Evolutionary conservation across 2,329 filamentous ascomycete genomes (phyloP).

Genomic region (Rhynchosporium graminicola): DNA sequence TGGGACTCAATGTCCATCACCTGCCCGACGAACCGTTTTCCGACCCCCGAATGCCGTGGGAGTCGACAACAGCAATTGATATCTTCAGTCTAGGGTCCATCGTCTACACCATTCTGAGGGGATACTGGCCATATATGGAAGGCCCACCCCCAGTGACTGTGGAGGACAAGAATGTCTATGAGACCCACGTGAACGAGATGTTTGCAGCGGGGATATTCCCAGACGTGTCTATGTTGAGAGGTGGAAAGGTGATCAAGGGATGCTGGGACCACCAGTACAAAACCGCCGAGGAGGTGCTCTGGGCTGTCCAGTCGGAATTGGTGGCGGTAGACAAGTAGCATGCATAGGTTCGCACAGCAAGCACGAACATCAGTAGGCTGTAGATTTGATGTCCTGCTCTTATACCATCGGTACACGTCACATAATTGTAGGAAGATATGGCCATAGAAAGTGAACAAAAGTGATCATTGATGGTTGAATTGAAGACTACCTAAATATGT

Average conservation of each 20-base stretch:
- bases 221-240: constrained; percentile 7
- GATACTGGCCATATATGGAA: constrained; percentile 18
- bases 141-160: constrained; percentile 2
- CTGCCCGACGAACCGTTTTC: constrained; percentile 22
- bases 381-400: constrained; percentile 18
- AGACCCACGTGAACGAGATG: constrained; percentile 14
- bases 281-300: constrained; percentile 19
- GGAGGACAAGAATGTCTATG: constrained; percentile 16
- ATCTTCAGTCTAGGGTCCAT: constrained; percentile 23
- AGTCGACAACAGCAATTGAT: constrained; percentile 18
- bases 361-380: constrained; percentile 15
- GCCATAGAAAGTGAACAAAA: constrained; percentile 22
- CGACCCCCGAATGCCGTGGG: constrained; percentile 17
- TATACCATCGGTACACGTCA: constrained; percentile 19
- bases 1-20: constrained; percentile 19
- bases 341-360: constrained; percentile 14
- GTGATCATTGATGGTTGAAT: constrained; percentile 15
- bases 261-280: constrained; percentile 20
- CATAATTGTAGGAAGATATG: constrained; percentile 23
- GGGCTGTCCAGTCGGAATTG: constrained; percentile 18
- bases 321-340: background rate
- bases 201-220: constrained; percentile 15
- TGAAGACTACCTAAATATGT: constrained; percentile 22
- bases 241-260: constrained; percentile 20
- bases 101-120: constrained; percentile 17